Evolutionary conservation across 345 rosid genomes (phyloP).

Genomic region (Lepidium aucheri): DNA sequence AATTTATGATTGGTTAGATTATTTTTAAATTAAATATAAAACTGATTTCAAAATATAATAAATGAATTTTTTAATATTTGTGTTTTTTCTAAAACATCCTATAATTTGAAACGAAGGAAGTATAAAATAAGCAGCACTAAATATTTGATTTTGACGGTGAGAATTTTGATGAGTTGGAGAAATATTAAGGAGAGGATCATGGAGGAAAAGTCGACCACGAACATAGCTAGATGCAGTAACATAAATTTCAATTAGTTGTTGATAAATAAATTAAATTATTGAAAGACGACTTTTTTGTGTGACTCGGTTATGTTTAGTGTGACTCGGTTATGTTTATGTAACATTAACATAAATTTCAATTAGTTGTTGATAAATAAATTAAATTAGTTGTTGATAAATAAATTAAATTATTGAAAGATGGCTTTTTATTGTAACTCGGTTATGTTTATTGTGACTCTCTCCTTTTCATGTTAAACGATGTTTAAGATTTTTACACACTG

Average conservation of each 20-base stretch:
- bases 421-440: too few relatives aligned
- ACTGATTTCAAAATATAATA: too few relatives aligned
- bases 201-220: conserved; percentile 25
- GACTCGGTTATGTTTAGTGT: background rate
- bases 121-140: background rate
- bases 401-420: conserved; percentile 1
- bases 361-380: background rate
- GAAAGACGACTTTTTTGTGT: background rate
- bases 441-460: background rate
- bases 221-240: conserved; percentile 9
- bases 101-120: too few relatives aligned
- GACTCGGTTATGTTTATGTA: background rate
- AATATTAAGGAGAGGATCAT: conserved; percentile 7
- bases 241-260: background rate
- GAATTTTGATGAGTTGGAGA: conserved; percentile 17
- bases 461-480: too few relatives aligned
- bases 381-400: too few relatives aligned
- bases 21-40: too few relatives aligned
- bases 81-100: too few relatives aligned
- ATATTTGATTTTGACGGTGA: conserved; percentile 7
- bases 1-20: too few relatives aligned
- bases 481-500: too few relatives aligned
- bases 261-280: background rate
- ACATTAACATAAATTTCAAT: background rate
- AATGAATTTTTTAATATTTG: too few relatives aligned